Conservation (phyloP, 2,329 filamentous ascomycete species). For the Scedosporium boydii region DNA sequence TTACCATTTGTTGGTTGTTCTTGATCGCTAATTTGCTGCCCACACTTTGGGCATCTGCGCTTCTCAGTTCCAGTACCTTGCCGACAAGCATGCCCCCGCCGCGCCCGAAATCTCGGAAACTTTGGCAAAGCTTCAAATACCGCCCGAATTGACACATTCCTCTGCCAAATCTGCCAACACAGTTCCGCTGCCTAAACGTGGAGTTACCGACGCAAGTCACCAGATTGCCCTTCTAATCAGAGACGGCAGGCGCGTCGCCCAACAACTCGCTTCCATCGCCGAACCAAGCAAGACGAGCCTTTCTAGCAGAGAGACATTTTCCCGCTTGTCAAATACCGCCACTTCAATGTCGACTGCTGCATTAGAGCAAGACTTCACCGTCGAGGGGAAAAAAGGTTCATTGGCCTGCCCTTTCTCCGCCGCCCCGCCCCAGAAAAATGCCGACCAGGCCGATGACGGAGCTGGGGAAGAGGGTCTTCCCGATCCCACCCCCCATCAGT, state of each 20-base stretch:
- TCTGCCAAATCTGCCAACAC: constrained; percentile 37
- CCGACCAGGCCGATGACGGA: constrained; percentile 11
- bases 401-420: constrained; percentile 71
- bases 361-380: constrained; percentile 85
- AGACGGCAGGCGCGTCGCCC: constrained; percentile 52
- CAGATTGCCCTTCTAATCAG: constrained; percentile 54
- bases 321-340: constrained; percentile 31
- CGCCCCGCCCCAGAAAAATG: constrained; percentile 15
- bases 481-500: constrained; percentile 37
- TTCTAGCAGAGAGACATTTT: constrained; percentile 36
- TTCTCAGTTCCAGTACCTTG: constrained; percentile 50
- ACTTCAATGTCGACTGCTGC: constrained; percentile 51
- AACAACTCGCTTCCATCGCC: constrained; percentile 37
- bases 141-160: constrained; percentile 38
- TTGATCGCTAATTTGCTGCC: not conserved
- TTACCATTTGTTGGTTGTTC: not conserved
- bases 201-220: constrained; percentile 35
- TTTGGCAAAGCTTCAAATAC: constrained; percentile 56
- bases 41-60: not conserved
- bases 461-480: constrained; percentile 16
- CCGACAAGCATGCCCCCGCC: constrained; percentile 58
- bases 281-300: constrained; percentile 40
- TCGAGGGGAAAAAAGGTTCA: constrained; percentile 68
- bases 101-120: constrained; percentile 58
- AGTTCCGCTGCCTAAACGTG: constrained; percentile 45